Conservation (phyloP, 2,329 filamentous ascomycete species). For the Neofusicoccum ribis region DNA sequence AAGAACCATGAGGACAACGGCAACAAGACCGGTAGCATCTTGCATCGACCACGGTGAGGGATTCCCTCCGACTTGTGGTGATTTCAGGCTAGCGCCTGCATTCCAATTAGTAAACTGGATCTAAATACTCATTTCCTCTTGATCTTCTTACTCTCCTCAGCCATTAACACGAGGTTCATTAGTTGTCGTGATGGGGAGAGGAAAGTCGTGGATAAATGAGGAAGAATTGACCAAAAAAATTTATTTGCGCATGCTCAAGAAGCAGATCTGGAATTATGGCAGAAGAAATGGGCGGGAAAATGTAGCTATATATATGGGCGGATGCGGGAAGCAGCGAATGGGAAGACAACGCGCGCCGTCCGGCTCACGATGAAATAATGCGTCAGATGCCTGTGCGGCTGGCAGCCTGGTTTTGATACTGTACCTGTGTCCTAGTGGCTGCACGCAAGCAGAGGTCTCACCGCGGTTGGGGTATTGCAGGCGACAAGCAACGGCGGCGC, state of each 20-base stretch:
- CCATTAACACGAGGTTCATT: too few relatives aligned
- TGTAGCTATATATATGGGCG: too few relatives aligned
- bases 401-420: slow-evolving; percentile 17
- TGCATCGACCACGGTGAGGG: too few relatives aligned
- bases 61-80: too few relatives aligned
- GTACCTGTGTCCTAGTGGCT: slow-evolving; percentile 16
- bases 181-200: too few relatives aligned
- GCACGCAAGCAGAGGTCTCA: slow-evolving; percentile 7
- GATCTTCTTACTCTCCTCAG: too few relatives aligned
- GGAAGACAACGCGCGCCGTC: slow-evolving; percentile 18
- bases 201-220: too few relatives aligned
- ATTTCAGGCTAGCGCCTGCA: too few relatives aligned
- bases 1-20: too few relatives aligned
- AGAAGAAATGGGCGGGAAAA: not conserved
- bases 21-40: too few relatives aligned
- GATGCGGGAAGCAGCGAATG: slow-evolving; percentile 17
- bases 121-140: too few relatives aligned
- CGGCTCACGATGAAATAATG: slow-evolving; percentile 9
- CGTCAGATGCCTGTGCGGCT: slow-evolving; percentile 11
- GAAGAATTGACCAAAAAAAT: rapidly evolving
- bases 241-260: not conserved
- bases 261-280: slow-evolving; percentile 8
- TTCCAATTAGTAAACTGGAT: too few relatives aligned
- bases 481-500: not conserved
- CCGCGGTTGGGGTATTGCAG: not conserved